Conservation (phyloP, 2,329 filamentous ascomycete genomes). For the Aspergillus felis region DNA sequence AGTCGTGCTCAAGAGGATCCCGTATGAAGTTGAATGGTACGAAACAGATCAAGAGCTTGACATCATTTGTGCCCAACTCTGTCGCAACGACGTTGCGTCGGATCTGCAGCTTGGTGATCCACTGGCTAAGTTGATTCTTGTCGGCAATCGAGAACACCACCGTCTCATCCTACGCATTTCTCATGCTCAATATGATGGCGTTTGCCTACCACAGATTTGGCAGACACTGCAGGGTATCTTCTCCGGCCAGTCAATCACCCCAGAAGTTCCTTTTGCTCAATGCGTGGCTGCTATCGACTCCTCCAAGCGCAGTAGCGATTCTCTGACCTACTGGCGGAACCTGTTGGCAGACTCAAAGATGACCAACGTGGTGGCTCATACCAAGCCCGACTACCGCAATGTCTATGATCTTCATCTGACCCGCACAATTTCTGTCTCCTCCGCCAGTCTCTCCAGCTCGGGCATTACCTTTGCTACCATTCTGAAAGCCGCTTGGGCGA, state of each 20-base stretch:
- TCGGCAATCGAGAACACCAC: conserved; percentile 3
- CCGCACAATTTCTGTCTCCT: background rate
- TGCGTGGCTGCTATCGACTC: background rate
- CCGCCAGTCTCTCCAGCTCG: background rate
- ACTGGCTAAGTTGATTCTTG: background rate
- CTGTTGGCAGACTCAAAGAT: background rate
- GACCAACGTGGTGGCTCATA: background rate
- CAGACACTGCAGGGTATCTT: background rate
- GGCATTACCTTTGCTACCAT: conserved; percentile 34
- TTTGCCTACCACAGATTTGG: conserved; percentile 2
- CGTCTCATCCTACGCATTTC: conserved; percentile 24
- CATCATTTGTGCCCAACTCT: background rate
- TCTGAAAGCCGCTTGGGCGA: conserved; percentile 56
- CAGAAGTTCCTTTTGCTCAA: conserved; percentile 1
- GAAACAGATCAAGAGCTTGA: background rate
- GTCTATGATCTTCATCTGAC: background rate
- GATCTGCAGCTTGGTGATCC: background rate
- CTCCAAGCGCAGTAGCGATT: background rate
- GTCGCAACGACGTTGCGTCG: background rate
- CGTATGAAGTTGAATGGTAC: background rate
- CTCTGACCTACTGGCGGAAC: background rate
- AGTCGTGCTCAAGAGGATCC: conserved; percentile 31
- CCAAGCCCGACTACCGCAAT: background rate
- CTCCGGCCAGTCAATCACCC: background rate
- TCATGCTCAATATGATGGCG: conserved; percentile 28